Conservation (phyloP, 306 rosid species). For the Cicer bijugum region DNA sequence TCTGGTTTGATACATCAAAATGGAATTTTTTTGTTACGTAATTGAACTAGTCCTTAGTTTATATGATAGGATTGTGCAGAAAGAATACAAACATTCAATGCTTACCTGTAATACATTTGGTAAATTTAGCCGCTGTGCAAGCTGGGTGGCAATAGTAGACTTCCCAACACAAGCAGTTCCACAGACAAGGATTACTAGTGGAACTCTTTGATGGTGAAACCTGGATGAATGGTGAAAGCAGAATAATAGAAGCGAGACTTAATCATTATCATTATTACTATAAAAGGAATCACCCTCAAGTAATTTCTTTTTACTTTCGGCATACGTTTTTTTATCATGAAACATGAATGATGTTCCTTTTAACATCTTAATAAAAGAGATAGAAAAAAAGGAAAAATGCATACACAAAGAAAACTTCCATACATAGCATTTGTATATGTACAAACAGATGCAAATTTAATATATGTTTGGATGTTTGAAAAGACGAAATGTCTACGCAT, state of each 20-base stretch:
- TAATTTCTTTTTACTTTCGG: slow-evolving; percentile 11
- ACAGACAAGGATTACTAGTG: slow-evolving; percentile 92
- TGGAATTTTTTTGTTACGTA: slow-evolving; percentile 15
- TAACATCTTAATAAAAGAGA: neutral
- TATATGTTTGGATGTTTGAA: neutral
- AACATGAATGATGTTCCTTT: slow-evolving; percentile 3
- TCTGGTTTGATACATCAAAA: slow-evolving; percentile 21
- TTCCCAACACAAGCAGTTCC: slow-evolving; percentile 98
- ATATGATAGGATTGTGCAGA: slow-evolving; percentile 24
- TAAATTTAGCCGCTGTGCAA: slow-evolving; percentile 92
- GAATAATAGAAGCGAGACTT: slow-evolving; percentile 27
- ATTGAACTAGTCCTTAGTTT: slow-evolving; percentile 1
- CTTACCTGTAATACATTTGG: slow-evolving; percentile 93
- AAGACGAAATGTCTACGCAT: neutral
- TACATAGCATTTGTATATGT: neutral
- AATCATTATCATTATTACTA: slow-evolving; percentile 4
- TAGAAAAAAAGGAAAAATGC: slow-evolving; percentile 19
- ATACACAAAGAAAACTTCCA: neutral
- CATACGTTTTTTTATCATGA: neutral
- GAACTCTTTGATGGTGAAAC: slow-evolving; percentile 97
- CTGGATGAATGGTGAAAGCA: slow-evolving; percentile 53
- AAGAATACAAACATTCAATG: slow-evolving; percentile 29
- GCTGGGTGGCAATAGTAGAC: slow-evolving; percentile 97
- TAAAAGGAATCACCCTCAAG: slow-evolving; percentile 9
- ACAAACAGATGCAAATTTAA: neutral